phyloP scores from a whole-genome alignment of 352 stramenopile genomes.

The Phytopythium helicoides region DNA sequence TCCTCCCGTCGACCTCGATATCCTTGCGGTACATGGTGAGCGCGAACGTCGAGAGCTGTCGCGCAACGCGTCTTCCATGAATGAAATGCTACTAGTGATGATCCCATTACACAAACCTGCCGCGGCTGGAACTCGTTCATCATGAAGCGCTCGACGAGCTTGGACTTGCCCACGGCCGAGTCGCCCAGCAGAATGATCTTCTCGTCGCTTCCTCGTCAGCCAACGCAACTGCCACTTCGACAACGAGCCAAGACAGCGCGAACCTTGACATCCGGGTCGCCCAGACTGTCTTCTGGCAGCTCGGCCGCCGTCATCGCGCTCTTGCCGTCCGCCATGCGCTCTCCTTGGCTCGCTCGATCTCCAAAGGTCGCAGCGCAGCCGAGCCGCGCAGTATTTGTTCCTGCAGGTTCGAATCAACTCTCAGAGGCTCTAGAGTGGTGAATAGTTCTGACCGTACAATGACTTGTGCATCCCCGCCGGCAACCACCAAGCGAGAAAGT shows the following conservation, averaged over 20 bases:
- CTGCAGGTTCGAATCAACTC: too few species aligned
- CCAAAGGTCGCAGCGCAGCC: not conserved
- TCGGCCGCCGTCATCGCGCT: conserved; percentile 16
- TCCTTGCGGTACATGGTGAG: conserved; percentile 94
- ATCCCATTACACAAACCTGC: conserved; percentile 32
- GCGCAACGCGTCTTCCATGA: not conserved
- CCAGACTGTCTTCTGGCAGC: conserved; percentile 39
- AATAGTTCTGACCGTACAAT: too few species aligned
- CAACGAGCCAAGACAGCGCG: not conserved
- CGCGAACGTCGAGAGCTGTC: conserved; percentile 93
- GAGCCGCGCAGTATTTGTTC: too few species aligned
- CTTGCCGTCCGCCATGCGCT: conserved; percentile 22
- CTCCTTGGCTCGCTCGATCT: conserved; percentile 41
- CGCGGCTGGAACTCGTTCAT: conserved; percentile 95
- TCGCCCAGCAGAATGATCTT: conserved; percentile 94
- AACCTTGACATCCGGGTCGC: conserved; percentile 67
- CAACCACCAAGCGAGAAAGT: not conserved
- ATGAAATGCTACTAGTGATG: not conserved
- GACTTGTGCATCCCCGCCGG: too few species aligned
- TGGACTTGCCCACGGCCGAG: conserved; percentile 94
- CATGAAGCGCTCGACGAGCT: conserved; percentile 95
- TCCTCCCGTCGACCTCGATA: conserved; percentile 71
- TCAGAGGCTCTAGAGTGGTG: too few species aligned
- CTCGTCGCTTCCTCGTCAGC: not conserved
- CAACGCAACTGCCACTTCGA: not conserved